A percentile compares a stretch with the other conserved stretches of the same genome.
phyloP scores from a whole-genome alignment of 2,329 filamentous ascomycete species.

The Paraconiothyrium brasiliense region DNA sequence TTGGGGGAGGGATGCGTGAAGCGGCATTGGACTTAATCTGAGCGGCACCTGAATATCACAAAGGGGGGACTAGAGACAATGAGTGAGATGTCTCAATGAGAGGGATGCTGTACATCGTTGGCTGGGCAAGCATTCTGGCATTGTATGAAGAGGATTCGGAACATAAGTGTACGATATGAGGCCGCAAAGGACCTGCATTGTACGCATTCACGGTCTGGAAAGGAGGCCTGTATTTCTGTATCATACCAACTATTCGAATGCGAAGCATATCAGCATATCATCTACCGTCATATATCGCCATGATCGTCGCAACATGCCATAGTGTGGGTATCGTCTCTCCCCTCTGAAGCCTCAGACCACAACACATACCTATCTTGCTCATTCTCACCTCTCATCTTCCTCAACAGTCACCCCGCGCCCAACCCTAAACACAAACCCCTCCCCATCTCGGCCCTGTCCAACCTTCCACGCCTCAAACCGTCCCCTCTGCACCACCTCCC shows the following conservation, averaged over 20 bases:
- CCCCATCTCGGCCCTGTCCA: constrained; percentile 22
- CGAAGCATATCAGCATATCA: not conserved
- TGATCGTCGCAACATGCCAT: not conserved
- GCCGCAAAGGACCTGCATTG: not conserved
- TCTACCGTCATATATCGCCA: not conserved
- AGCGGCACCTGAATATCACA: not conserved
- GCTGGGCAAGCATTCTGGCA: not conserved
- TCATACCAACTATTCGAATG: constrained; percentile 7
- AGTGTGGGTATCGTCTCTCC: not conserved
- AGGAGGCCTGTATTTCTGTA: constrained; percentile 13
- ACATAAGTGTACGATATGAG: constrained; percentile 7
- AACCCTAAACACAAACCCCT: constrained; percentile 42
- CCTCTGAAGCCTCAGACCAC: not conserved
- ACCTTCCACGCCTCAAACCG: constrained; percentile 48
- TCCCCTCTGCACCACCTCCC: constrained; percentile 48
- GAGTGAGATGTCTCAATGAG: not conserved
- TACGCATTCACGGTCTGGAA: constrained; percentile 2
- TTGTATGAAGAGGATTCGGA: constrained; percentile 5
- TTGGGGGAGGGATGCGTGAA: constrained; percentile 68
- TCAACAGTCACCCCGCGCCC: constrained; percentile 16
- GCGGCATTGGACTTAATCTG: not conserved
- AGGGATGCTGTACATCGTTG: constrained; percentile 4
- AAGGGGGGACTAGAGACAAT: not conserved
- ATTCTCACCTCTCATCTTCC: not conserved
- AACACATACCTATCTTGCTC: not conserved